These are phyloP conservation scores for Lachnellula subtilissima DNA, from an alignment of 2,329 filamentous ascomycete species.

Conservation along the genomic window DNA sequence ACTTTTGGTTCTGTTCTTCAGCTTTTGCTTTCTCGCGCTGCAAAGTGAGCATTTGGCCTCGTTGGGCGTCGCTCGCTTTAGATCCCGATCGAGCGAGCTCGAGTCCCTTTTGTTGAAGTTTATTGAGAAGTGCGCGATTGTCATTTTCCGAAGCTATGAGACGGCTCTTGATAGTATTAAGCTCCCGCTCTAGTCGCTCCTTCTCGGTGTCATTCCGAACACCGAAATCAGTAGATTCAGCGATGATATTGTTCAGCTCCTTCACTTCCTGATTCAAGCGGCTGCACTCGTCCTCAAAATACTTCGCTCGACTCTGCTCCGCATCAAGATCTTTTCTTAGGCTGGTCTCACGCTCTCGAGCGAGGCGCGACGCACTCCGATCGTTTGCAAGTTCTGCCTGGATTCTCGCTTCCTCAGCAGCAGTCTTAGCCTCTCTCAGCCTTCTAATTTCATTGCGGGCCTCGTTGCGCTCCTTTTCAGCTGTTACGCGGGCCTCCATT, in stretches of 20 bases:
- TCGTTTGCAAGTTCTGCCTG: constrained; percentile 79
- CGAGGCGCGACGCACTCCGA: constrained; percentile 69
- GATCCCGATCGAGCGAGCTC: constrained; percentile 91
- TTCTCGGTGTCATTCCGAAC: constrained; percentile 90
- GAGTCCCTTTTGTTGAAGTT: constrained; percentile 93
- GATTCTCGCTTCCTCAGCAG: constrained; percentile 79
- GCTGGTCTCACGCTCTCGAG: constrained; percentile 73
- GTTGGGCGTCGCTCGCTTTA: constrained; percentile 76
- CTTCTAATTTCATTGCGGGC: constrained; percentile 79
- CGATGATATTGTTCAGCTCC: constrained; percentile 78
- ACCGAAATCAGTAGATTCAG: constrained; percentile 84
- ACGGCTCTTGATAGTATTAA: constrained; percentile 85
- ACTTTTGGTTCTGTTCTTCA: constrained; percentile 76
- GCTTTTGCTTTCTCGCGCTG: constrained; percentile 78
- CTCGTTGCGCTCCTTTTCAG: constrained; percentile 85
- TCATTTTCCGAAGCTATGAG: constrained; percentile 92
- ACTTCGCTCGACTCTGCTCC: constrained; percentile 69
- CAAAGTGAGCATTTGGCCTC: constrained; percentile 68
- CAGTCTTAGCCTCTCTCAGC: constrained; percentile 76
- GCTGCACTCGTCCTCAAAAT: constrained; percentile 73
- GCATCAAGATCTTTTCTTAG: constrained; percentile 76
- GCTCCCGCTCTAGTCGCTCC: constrained; percentile 83
- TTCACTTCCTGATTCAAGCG: constrained; percentile 77
- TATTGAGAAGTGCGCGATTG: constrained; percentile 91
- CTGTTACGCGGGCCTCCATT: constrained; percentile 71